phyloP scores from a whole-genome alignment of 2,329 filamentous ascomycete species.

The Fusarium oligoseptatum region DNA sequence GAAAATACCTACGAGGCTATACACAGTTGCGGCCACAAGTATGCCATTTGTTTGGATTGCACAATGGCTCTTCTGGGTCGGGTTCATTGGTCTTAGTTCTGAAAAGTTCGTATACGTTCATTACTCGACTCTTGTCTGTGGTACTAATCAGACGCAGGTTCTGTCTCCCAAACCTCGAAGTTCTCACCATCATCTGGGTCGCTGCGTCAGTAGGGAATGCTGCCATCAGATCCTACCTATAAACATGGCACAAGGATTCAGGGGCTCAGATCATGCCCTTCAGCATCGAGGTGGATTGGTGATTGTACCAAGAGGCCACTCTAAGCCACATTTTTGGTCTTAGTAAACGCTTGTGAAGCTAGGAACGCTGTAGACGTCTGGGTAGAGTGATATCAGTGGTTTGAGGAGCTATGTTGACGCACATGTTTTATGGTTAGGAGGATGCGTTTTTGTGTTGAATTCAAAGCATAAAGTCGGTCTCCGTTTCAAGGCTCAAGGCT shows the following conservation, averaged over 20 bases:
- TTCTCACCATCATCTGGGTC: not conserved
- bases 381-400: not conserved
- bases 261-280: not conserved
- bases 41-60: conserved; percentile 5
- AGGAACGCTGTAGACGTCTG: not conserved
- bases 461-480: not conserved
- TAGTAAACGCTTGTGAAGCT: not conserved
- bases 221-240: not conserved
- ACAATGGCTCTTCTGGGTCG: conserved; percentile 32
- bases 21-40: not conserved
- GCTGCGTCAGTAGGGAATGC: not conserved
- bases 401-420: not conserved
- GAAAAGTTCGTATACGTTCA: not conserved
- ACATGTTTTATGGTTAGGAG: not conserved
- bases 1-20: not conserved
- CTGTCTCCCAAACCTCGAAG: not conserved
- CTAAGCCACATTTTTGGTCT: not conserved
- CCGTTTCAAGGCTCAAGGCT: not conserved
- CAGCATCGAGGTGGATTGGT: not conserved
- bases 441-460: not conserved
- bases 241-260: not conserved
- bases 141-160: not conserved
- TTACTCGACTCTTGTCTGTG: not conserved
- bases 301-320: not conserved
- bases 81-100: conserved; percentile 21